Base-by-base conservation (phyloP, 1,284 basidiomycete genomes). In the Apiotrichum porosum region DNA sequence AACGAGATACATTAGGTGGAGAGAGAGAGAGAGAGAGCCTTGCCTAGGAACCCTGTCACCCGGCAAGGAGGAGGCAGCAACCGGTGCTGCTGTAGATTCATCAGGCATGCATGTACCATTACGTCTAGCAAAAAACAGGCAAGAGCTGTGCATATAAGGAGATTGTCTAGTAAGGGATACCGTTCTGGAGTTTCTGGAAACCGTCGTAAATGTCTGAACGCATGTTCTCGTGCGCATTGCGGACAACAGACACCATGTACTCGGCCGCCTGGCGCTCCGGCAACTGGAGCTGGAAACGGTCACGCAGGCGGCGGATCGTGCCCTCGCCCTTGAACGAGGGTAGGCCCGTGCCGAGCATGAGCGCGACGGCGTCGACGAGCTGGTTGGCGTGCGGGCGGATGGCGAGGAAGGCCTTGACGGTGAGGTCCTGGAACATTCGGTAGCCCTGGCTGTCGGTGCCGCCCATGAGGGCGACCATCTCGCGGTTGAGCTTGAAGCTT, bases 381-480 rank as follows among this genome's bases (percentile, higher is more conserved):
- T 95, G 88, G 42, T 91, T 84, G 13, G 87, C 85, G 69, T 91
- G 86, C 1, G 92, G 91, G 34, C 95, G 82, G 48, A 93, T 85
- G 1, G 94, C 89, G 21, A 99, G 81, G 80, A 97, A 99, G 0
- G 89, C 92, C 72, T 97, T 97, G 61, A 97, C 83, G 3, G 90
- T 91, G 33, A 99, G 79, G 64, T 91, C 88, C 63, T 88, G 85
- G 79, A 98, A 99, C 46, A 92, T 80, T 48, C 85, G 82, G 72
- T 95, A 98, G 13, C 95, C 95, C 72, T 93, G 86, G 1, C 88
- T 91, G 62, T 87, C 81, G 50, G 85, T 80, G 12, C 95, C 95
- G 40, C 95, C 95, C 95, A 99, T 99, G 26, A 98, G 78, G 13
- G 86, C 80, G 17, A 98, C 86, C 93, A 98, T 98, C 69, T 99